A percentile compares a stretch with the other conserved stretches of the same genome.
Evolutionary conservation across 129 eudicot species (phyloP).

Genomic region (Dittrichia graveolens): DNA sequence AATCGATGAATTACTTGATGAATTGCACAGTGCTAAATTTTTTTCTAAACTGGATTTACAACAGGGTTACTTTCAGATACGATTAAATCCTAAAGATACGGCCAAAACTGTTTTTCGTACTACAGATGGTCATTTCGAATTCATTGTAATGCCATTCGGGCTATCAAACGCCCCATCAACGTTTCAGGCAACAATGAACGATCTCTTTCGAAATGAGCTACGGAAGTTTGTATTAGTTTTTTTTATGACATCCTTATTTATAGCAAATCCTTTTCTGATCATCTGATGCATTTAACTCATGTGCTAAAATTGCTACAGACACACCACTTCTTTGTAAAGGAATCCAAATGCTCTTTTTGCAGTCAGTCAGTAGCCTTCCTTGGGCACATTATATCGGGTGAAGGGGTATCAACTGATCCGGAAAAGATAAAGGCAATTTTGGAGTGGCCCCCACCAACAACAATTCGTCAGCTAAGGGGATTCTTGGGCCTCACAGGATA

Average conservation of each 20-base stretch:
- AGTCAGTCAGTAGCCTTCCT: neutral
- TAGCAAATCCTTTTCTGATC: neutral
- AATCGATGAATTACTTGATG: neutral
- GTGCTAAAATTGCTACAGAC: neutral
- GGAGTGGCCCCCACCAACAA: neutral
- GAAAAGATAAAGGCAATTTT: neutral
- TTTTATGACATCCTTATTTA: neutral
- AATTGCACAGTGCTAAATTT: neutral
- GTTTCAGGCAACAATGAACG: neutral
- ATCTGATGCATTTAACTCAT: neutral
- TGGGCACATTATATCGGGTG: neutral
- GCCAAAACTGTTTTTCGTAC: neutral
- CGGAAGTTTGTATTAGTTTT: neutral
- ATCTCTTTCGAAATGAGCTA: too few relatives aligned
- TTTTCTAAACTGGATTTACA: neutral
- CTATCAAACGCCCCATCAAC: neutral
- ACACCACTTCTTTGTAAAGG: neutral
- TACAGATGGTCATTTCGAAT: neutral
- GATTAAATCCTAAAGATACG: neutral
- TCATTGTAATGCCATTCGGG: neutral
- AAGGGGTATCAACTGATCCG: neutral
- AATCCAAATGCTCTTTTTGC: neutral
- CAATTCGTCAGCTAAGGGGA: neutral
- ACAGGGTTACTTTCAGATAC: neutral
- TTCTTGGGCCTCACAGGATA: neutral